These are phyloP conservation scores for Venturiaceae sp. DNA, from an alignment of 2,329 filamentous ascomycete genomes.

Conservation along the genomic window DNA sequence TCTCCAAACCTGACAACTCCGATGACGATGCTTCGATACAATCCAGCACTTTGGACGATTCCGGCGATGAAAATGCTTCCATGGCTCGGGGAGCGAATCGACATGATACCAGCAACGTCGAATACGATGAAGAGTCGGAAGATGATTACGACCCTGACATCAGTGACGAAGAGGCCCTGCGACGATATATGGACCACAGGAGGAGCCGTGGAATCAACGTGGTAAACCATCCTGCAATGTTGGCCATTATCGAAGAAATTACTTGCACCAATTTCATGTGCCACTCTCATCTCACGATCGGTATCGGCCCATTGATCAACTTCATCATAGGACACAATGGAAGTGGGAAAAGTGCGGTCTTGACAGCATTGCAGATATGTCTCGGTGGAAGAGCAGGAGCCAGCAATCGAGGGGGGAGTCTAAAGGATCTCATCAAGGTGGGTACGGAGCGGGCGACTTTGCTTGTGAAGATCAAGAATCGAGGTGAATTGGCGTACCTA, in stretches of 20 bases:
- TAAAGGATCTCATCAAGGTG: slow-evolving; percentile 86
- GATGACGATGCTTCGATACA: neutral
- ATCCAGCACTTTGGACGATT: neutral
- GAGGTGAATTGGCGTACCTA: slow-evolving; percentile 75
- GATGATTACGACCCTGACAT: neutral
- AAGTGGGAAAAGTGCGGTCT: slow-evolving; percentile 90
- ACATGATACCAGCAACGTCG: neutral
- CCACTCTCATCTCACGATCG: slow-evolving; percentile 69
- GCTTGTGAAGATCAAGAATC: slow-evolving; percentile 82
- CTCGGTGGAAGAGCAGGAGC: slow-evolving; percentile 89
- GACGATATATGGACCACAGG: neutral
- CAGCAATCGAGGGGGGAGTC: slow-evolving; percentile 81
- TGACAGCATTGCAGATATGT: slow-evolving; percentile 88
- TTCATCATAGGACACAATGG: slow-evolving; percentile 98
- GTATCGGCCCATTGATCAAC: slow-evolving; percentile 90
- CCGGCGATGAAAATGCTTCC: neutral
- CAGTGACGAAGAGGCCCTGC: neutral
- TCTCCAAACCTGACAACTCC: neutral
- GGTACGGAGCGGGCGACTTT: slow-evolving; percentile 66
- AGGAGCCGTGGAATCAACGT: neutral
- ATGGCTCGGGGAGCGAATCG: neutral
- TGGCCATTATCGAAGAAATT: slow-evolving; percentile 81
- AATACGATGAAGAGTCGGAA: neutral
- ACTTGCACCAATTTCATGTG: slow-evolving; percentile 96
- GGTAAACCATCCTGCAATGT: slow-evolving; percentile 44